phyloP scores from a whole-genome alignment of 352 stramenopile species.

The Globisporangium yorkense region DNA sequence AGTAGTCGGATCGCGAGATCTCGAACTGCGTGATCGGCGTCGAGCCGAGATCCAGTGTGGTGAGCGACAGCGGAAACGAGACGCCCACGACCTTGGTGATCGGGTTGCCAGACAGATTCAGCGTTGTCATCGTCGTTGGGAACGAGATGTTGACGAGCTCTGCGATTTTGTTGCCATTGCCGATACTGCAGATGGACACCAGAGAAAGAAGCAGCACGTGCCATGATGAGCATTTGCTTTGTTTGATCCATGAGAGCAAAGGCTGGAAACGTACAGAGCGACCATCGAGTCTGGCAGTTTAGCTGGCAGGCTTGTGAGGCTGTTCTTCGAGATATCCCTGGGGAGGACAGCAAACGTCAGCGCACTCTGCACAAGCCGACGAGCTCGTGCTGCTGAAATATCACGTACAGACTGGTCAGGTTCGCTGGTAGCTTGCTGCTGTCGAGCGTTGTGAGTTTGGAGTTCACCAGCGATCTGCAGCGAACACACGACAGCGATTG shows the following conservation, averaged over 20 bases:
- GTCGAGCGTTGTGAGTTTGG: conserved; percentile 30
- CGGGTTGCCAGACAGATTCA: conserved; percentile 56
- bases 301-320: conserved; percentile 26
- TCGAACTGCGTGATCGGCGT: conserved; percentile 61
- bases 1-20: conserved; percentile 57
- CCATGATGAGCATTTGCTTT: not conserved
- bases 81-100: conserved; percentile 54
- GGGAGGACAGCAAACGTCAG: not conserved
- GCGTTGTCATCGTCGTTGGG: conserved; percentile 30
- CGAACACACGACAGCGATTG: not conserved
- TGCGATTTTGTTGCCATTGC: conserved; percentile 34
- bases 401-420: conserved; percentile 47
- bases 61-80: conserved; percentile 43
- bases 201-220: not conserved
- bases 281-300: conserved; percentile 22
- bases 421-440: conserved; percentile 34
- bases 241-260: not conserved
- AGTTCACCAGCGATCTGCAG: conserved; percentile 35
- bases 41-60: conserved; percentile 38
- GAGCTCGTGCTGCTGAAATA: not conserved
- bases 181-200: conserved; percentile 15
- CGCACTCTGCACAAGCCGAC: not conserved
- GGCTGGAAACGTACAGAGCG: conserved; percentile 23
- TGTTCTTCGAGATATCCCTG: conserved; percentile 47
- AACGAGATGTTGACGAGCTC: conserved; percentile 49